Base-by-base conservation (phyloP, 768 basidiomycete genomes). In the Boletales sp. region DNA sequence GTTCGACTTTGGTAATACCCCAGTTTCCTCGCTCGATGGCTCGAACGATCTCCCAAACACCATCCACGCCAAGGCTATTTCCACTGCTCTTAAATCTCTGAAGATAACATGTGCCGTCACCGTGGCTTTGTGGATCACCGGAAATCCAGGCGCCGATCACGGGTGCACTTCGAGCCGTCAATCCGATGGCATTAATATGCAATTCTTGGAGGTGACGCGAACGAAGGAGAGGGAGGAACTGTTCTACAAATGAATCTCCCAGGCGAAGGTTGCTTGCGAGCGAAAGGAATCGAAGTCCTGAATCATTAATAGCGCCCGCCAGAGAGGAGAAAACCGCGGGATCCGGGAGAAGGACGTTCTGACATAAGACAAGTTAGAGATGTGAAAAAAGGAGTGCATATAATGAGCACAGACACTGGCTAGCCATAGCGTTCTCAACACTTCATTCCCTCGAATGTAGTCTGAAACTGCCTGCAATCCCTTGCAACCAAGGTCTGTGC, bases 61-160 rank as follows among this genome's bases (percentile, higher is more conserved):
- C 77, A 1, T 65, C 69, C 30, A 71, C 64, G 5, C 79, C 80
- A 1, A 87, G 69, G 15, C 63, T 64, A 53, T 87, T 87, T n/a
- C 77, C 79, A 61, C 76, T 85, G 50, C 77, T 72, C 54, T 75
- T 77, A 40, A 86, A 68, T 2, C 65, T 71, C 43, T 72, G 68
- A 15, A 86, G 69, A 14, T 68, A 67, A 49, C 80, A 81, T 15
- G 7, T 41, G 30, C 64, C 58, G 14, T 42, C 50, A 24, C 37
- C 40, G 27, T 44, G 52, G 30, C 55, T 40, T 4, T 47, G 43
- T 10, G 41, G 42, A n/a, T 47, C 43, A 5, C 79, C 78, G 12
- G 77, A 71, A 15, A 87, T 66, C 64, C 77, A 87, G 10, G 69
- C 63, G 15, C 73, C 57, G 51, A 87, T 72, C 47, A 58, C 56